Conservation (phyloP, 129 eudicot genomes). For the Cynara cardunculus region DNA sequence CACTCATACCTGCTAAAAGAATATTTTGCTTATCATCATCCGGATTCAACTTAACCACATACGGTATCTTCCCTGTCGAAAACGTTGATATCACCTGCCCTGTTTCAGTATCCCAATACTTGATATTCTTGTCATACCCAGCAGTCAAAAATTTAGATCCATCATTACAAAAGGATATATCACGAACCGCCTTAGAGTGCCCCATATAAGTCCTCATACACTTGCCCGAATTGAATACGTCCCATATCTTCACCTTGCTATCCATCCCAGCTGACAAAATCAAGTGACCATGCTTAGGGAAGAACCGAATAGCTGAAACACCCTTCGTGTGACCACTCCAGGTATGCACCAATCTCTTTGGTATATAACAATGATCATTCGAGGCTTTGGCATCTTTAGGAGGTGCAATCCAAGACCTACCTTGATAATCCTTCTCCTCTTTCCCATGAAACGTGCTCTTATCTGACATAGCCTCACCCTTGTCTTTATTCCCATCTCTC, state of each 20-base stretch:
- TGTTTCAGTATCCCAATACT: conserved; percentile 98
- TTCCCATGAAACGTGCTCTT: conserved; percentile 94
- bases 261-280: conserved; percentile 96
- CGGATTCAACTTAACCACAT: conserved; percentile 89
- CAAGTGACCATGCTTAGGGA: conserved; percentile 92
- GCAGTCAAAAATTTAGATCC: conserved; percentile 89
- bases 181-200: conserved; percentile 84
- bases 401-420: conserved; percentile 91
- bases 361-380: conserved; percentile 90
- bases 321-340: conserved; percentile 99
- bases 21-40: conserved; percentile 98
- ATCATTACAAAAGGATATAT: conserved; percentile 85
- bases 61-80: conserved; percentile 90
- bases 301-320: conserved; percentile 89
- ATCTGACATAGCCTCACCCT: conserved; percentile 53
- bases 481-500: conserved; percentile 54
- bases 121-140: conserved; percentile 89
- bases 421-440: conserved; percentile 95
- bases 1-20: conserved; percentile 94
- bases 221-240: conserved; percentile 83
- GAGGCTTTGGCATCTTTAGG: conserved; percentile 84
- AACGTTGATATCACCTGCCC: conserved; percentile 93
- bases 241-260: conserved; percentile 93
- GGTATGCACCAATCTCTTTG: conserved; percentile 88
- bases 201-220: conserved; percentile 99